These are phyloP conservation scores for Macadamia tetraphylla DNA, from an alignment of 164 flowering plant genomes.

Conservation along the genomic window DNA sequence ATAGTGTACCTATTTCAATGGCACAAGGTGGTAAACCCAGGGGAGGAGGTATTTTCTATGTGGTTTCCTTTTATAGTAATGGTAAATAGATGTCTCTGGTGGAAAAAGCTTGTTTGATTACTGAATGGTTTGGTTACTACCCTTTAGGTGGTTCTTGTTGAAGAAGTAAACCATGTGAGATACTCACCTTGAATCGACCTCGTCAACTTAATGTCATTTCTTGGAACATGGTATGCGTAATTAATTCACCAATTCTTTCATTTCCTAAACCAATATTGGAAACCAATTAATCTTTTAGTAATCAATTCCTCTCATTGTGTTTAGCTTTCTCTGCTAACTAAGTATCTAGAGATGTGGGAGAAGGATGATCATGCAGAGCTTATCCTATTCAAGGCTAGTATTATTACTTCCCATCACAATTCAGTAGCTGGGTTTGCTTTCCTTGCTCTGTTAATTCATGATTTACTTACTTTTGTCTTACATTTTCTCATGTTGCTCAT, in stretches of 20 bases:
- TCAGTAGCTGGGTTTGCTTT: not conserved
- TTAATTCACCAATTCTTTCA: not conserved
- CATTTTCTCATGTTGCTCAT: not conserved
- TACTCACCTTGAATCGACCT: constrained; percentile 82
- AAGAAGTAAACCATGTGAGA: constrained; percentile 61
- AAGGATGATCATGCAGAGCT: constrained; percentile 73
- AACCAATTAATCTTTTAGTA: not conserved
- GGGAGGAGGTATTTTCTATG: constrained; percentile 9
- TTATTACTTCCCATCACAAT: not conserved
- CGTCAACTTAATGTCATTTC: constrained; percentile 84
- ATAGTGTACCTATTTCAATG: constrained; percentile 3
- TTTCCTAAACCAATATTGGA: not conserved
- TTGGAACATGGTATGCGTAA: constrained; percentile 50
- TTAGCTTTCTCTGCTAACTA: constrained; percentile 71
- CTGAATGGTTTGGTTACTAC: not conserved
- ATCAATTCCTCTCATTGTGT: not conserved
- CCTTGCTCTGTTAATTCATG: not conserved
- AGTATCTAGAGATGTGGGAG: constrained; percentile 83
- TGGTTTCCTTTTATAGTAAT: not conserved
- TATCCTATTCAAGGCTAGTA: constrained; percentile 65
- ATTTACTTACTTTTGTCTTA: not conserved
- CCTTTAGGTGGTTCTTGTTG: constrained; percentile 70
- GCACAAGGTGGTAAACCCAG: constrained; percentile 2
- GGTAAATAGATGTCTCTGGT: not conserved
- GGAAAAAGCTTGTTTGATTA: not conserved